phyloP scores from a whole-genome alignment of 2,329 filamentous ascomycete genomes.

The Alternaria sp. region DNA sequence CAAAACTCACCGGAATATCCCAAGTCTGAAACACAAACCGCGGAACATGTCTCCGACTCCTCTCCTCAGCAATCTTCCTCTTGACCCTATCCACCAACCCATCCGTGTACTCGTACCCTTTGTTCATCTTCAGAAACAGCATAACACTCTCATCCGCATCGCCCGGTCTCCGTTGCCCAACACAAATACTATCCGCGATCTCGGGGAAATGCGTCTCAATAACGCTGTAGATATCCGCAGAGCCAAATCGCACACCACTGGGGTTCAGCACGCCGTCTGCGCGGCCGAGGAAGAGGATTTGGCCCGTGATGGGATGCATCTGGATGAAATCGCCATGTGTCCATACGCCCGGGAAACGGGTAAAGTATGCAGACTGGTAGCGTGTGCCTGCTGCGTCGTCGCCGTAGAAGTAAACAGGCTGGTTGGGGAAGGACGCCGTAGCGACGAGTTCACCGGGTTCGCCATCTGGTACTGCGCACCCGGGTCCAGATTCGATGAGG shows the following conservation, averaged over 20 bases:
- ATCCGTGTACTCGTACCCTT: conserved; percentile 51
- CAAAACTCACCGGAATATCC: conserved; percentile 76
- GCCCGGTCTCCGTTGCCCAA: conserved; percentile 72
- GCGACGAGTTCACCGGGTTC: conserved; percentile 78
- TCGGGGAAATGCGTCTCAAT: conserved; percentile 70
- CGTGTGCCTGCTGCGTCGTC: conserved; percentile 47
- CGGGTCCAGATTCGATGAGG: conserved; percentile 53
- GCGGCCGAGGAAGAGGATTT: conserved; percentile 70
- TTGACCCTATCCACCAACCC: conserved; percentile 65
- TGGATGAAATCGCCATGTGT: conserved; percentile 82
- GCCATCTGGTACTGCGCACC: conserved; percentile 64
- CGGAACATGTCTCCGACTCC: conserved; percentile 77
- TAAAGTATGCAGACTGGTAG: conserved; percentile 56
- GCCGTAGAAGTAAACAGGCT: conserved; percentile 64
- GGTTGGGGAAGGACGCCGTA: conserved; percentile 74
- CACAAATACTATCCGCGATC: conserved; percentile 76
- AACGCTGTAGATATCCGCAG: conserved; percentile 79
- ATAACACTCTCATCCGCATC: conserved; percentile 66
- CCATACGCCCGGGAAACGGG: conserved; percentile 68
- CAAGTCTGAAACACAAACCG: conserved; percentile 79
- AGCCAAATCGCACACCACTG: conserved; percentile 78
- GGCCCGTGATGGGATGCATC: conserved; percentile 70
- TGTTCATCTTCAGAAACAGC: conserved; percentile 65
- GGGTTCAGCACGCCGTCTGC: conserved; percentile 83
- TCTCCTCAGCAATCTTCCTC: conserved; percentile 67